Evolutionary conservation across 495 filamentous ascomycete species (phyloP).

Genomic region (Sporormia fimetaria): DNA sequence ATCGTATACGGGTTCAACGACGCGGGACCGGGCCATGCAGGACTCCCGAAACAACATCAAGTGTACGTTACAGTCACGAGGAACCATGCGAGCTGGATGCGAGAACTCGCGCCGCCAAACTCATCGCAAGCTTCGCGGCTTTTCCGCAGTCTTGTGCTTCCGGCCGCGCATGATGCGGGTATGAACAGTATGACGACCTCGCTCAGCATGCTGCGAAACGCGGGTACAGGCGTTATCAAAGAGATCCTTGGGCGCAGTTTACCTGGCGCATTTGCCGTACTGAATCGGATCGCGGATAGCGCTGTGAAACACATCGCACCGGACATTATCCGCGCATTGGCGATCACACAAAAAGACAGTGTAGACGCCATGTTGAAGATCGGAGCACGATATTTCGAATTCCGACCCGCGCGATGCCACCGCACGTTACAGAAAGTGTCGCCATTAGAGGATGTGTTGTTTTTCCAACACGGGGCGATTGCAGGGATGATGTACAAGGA

Average conservation of each 20-base stretch:
- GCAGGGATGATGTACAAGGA: constrained; percentile 43
- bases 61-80: constrained; percentile 42
- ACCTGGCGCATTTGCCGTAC: constrained; percentile 6
- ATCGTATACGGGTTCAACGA: constrained; percentile 44
- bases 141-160: constrained; percentile 39
- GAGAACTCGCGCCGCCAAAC: constrained; percentile 34
- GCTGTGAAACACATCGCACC: constrained; percentile 30
- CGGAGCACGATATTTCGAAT: constrained; percentile 46
- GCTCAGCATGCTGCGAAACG: constrained; percentile 32
- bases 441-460: constrained; percentile 37
- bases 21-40: constrained; percentile 36
- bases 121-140: constrained; percentile 35
- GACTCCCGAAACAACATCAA: constrained; percentile 40
- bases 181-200: constrained; percentile 45
- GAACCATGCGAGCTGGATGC: constrained; percentile 39
- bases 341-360: constrained; percentile 45
- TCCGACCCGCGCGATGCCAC: constrained; percentile 42
- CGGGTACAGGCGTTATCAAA: constrained; percentile 33
- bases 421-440: constrained; percentile 28
- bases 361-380: constrained; percentile 38
- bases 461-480: constrained; percentile 45
- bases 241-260: constrained; percentile 28
- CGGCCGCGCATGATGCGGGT: constrained; percentile 40
- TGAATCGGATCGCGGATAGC: constrained; percentile 17
- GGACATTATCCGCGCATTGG: constrained; percentile 41